Conservation (phyloP, 169 alveolate genomes). For the Cryptosporidium xiaoi region DNA sequence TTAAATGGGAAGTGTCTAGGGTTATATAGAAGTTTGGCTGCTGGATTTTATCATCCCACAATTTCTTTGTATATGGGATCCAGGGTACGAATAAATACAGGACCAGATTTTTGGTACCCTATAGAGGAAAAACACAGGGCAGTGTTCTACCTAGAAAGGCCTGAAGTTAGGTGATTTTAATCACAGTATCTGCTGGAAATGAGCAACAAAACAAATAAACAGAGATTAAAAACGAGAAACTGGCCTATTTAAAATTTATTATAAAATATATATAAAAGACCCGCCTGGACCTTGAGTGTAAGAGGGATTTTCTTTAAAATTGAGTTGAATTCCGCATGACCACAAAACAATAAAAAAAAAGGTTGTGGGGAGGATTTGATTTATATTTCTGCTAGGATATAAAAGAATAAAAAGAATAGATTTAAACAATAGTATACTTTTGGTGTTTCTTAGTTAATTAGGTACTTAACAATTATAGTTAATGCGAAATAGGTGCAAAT, state of each 20-base stretch:
- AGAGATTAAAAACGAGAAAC: no score
- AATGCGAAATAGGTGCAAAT: no score
- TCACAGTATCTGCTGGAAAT: no score
- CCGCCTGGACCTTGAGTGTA: neutral
- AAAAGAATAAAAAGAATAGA: no score
- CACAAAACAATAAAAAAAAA: neutral
- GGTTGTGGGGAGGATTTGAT: conserved; percentile 37
- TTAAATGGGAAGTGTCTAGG: conserved; percentile 79
- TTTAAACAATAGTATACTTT: no score
- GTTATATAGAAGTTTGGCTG: conserved; percentile 67
- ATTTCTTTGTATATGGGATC: conserved; percentile 84
- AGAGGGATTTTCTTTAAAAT: neutral
- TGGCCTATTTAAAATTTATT: no score
- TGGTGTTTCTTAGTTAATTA: no score
- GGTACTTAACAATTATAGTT: no score
- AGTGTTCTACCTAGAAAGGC: neutral
- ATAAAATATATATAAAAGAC: neutral
- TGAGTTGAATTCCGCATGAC: conserved; percentile 31
- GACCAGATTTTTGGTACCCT: conserved; percentile 82
- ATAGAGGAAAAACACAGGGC: conserved; percentile 44
- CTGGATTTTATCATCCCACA: conserved; percentile 85
- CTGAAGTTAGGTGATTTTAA: conserved; percentile 8
- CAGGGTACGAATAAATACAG: conserved; percentile 80
- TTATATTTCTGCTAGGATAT: no score
- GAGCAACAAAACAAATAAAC: no score